Evolutionary conservation across 2,329 filamentous ascomycete species (phyloP).

Genomic region (Dothistroma pini): DNA sequence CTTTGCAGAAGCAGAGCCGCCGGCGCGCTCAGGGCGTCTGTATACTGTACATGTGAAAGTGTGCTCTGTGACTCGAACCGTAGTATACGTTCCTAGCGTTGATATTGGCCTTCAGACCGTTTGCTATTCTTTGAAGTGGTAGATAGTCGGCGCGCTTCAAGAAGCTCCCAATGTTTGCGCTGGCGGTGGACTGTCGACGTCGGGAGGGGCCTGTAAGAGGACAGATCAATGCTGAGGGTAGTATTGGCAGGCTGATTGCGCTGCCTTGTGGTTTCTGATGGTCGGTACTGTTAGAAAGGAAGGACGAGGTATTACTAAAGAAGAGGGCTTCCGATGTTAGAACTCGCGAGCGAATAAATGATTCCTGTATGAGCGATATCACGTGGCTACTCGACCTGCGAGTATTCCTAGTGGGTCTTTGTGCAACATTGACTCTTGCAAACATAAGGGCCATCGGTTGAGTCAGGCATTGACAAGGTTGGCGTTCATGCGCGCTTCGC

Average conservation of each 20-base stretch:
- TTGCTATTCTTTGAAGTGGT: not conserved
- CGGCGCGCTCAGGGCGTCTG: not conserved
- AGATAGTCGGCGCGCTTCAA: not conserved
- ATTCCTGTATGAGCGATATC: no score
- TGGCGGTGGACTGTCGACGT: not conserved
- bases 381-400: no score
- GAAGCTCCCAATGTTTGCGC: not conserved
- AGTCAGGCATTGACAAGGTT: no score
- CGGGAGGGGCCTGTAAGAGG: not conserved
- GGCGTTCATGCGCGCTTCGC: no score
- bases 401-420: no score
- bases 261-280: not conserved
- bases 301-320: not conserved
- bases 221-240: not conserved
- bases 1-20: not conserved
- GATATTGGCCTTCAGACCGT: not conserved
- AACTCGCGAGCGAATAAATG: no score
- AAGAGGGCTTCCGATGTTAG: not conserved
- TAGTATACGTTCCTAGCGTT: not conserved
- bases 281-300: not conserved
- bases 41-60: not conserved
- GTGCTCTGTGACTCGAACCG: not conserved
- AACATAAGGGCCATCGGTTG: no score
- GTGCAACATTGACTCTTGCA: no score
- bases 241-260: not conserved